These are phyloP conservation scores for Erythrobasidium yunnanense DNA, from an alignment of 768 basidiomycete genomes.

Conservation along the genomic window DNA sequence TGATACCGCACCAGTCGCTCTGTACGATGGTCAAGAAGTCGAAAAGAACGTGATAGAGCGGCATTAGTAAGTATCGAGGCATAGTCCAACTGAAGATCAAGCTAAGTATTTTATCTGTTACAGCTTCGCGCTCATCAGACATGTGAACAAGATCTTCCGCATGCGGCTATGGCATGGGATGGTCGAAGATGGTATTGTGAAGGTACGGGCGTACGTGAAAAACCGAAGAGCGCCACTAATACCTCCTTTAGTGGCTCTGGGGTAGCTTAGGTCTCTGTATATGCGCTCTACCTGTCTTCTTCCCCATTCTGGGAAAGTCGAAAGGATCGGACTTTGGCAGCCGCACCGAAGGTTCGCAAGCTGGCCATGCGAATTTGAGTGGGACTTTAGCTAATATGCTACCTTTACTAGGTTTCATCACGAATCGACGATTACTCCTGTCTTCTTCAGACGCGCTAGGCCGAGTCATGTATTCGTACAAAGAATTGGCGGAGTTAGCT, in stretches of 20 bases:
- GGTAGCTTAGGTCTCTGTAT: slow-evolving; percentile 82
- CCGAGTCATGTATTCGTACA: slow-evolving; percentile 93
- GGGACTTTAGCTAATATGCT: background rate
- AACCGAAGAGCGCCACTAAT: background rate
- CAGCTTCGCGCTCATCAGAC: slow-evolving; percentile 60
- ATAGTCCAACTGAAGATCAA: background rate
- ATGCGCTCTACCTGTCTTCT: slow-evolving; percentile 88
- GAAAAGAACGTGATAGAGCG: slow-evolving; percentile 86
- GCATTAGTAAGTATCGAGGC: slow-evolving; percentile 48
- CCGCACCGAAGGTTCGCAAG: slow-evolving; percentile 68
- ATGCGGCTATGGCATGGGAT: slow-evolving; percentile 82
- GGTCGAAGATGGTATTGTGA: slow-evolving; percentile 86
- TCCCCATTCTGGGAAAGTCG: slow-evolving; percentile 63
- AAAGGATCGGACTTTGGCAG: slow-evolving; percentile 60
- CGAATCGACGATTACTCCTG: slow-evolving; percentile 51
- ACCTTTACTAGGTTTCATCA: slow-evolving; percentile 98
- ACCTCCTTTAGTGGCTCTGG: slow-evolving; percentile 59
- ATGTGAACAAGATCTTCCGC: slow-evolving; percentile 67
- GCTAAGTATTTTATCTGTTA: background rate
- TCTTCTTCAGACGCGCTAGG: slow-evolving; percentile 68
- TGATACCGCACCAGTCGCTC: slow-evolving; percentile 49
- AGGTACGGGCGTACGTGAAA: too few relatives aligned
- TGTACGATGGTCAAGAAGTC: slow-evolving; percentile 73
- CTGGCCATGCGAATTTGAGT: background rate
- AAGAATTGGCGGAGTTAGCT: slow-evolving; percentile 77